phyloP scores from a whole-genome alignment of 1,284 basidiomycete species.

The Tausonia pullulans region DNA sequence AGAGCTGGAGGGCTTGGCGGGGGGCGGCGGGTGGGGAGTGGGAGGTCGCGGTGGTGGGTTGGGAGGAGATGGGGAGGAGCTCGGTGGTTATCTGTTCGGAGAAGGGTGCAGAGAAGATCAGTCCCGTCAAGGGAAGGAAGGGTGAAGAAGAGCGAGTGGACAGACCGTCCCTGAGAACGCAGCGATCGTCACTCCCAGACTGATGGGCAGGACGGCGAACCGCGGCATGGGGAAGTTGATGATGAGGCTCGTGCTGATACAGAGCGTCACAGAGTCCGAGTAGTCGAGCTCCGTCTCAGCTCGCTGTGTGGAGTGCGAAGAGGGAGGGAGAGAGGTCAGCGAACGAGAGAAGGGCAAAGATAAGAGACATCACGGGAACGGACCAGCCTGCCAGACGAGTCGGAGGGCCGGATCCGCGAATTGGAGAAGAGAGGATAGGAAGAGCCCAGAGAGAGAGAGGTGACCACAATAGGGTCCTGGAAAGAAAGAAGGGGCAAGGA shows the following conservation, averaged over 20 bases:
- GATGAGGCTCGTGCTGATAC: constrained; percentile 44
- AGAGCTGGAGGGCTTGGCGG: constrained; percentile 39
- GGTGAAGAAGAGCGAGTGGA: constrained; percentile 1
- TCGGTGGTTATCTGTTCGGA: constrained; percentile 26
- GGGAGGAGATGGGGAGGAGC: constrained; percentile 39
- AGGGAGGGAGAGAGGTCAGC: not conserved
- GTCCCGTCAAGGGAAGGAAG: constrained; percentile 13
- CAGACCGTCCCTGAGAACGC: constrained; percentile 43
- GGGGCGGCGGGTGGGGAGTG: constrained; percentile 26
- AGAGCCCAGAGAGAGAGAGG: constrained; percentile 41
- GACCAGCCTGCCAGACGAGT: constrained; percentile 40
- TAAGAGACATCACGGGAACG: constrained; percentile 16
- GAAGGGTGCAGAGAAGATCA: constrained; percentile 17
- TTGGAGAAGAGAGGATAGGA: constrained; percentile 42
- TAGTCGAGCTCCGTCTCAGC: constrained; percentile 48
- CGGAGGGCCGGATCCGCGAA: constrained; percentile 43
- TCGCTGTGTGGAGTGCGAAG: constrained; percentile 25
- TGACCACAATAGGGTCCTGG: constrained; percentile 43
- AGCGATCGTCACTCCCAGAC: constrained; percentile 42
- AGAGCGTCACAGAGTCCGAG: constrained; percentile 40
- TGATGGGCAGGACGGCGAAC: constrained; percentile 45
- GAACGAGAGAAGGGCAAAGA: too few species aligned
- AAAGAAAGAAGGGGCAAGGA: not conserved
- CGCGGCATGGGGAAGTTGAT: constrained; percentile 45
- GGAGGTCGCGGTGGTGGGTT: constrained; percentile 45